phyloP scores from a whole-genome alignment of 257 asterid genomes.

The Fraxinus excelsior region DNA sequence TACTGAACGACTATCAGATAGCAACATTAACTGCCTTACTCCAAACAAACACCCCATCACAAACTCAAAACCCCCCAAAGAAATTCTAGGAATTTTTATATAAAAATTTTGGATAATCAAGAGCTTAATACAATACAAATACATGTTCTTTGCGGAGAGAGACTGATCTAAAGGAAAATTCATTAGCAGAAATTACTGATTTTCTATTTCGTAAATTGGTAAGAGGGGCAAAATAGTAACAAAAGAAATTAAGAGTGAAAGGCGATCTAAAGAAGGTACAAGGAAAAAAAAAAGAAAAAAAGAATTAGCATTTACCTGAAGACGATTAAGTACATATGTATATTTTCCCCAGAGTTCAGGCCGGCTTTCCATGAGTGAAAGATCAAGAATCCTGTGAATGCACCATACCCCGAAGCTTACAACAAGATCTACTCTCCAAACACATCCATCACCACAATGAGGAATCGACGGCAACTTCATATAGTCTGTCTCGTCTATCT shows the following conservation, averaged over 20 bases:
- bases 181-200: neutral
- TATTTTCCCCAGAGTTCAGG: slow-evolving; percentile 99
- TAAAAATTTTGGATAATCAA: neutral
- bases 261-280: neutral
- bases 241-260: neutral
- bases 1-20: neutral
- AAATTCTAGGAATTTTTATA: neutral
- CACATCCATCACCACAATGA: slow-evolving; percentile 96
- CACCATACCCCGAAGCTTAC: slow-evolving; percentile 98
- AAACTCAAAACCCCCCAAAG: too few relatives aligned
- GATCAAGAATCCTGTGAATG: slow-evolving; percentile 91
- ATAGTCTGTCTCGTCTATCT: slow-evolving; percentile 56
- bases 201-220: neutral
- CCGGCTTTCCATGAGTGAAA: slow-evolving; percentile 92
- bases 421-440: slow-evolving; percentile 73
- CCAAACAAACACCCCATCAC: neutral
- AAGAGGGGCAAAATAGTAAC: neutral
- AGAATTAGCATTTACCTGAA: slow-evolving; percentile 62
- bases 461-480: slow-evolving; percentile 70
- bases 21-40: neutral
- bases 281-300: neutral
- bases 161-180: neutral
- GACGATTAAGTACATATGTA: slow-evolving; percentile 89
- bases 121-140: neutral
- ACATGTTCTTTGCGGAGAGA: neutral